Percentiles rank a stretch among this genome's conserved stretches.
These are phyloP conservation scores for Strobilomyces confusus DNA, from an alignment of 768 basidiomycete genomes.

Conservation along the genomic window DNA sequence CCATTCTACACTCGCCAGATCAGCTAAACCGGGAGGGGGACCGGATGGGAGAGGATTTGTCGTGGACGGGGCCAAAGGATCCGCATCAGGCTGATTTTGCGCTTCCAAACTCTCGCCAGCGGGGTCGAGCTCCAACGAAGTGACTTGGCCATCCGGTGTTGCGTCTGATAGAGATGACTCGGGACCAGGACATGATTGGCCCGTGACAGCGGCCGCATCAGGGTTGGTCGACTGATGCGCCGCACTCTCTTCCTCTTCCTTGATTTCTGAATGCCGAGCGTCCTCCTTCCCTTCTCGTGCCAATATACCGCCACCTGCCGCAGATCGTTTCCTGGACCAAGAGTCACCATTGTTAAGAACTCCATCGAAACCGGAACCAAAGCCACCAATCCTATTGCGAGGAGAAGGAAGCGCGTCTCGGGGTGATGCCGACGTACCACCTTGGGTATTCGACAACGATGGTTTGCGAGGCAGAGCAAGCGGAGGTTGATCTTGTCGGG, in stretches of 20 bases:
- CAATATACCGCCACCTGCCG: slow-evolving; percentile 32
- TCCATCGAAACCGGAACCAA: slow-evolving; percentile 67
- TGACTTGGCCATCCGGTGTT: slow-evolving; percentile 3
- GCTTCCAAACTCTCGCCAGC: slow-evolving; percentile 14
- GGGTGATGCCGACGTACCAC: slow-evolving; percentile 45
- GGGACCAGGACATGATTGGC: slow-evolving; percentile 12
- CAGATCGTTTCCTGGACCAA: slow-evolving; percentile 63
- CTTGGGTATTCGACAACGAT: slow-evolving; percentile 61
- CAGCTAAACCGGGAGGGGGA: slow-evolving; percentile 46
- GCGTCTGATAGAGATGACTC: slow-evolving; percentile 8
- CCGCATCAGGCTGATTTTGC: slow-evolving; percentile 6
- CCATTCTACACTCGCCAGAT: slow-evolving; percentile 73
- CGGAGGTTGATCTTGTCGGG: slow-evolving; percentile 54
- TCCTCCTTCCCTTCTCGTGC: slow-evolving; percentile 41
- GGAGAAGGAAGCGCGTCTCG: slow-evolving; percentile 65
- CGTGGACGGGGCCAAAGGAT: slow-evolving; percentile 5
- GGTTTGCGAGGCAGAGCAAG: slow-evolving; percentile 58
- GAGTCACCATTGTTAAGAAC: slow-evolving; percentile 63
- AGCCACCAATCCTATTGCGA: slow-evolving; percentile 54
- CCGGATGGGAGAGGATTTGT: slow-evolving; percentile 20
- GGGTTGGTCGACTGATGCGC: slow-evolving; percentile 4
- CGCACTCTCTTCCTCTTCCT: slow-evolving; percentile 52
- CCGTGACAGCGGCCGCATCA: slow-evolving; percentile 5
- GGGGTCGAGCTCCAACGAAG: slow-evolving; percentile 9
- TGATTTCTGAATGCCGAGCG: slow-evolving; percentile 45